These are phyloP conservation scores for Boletus vinaceobasis DNA, from an alignment of 768 basidiomycete genomes.

Conservation along the genomic window DNA sequence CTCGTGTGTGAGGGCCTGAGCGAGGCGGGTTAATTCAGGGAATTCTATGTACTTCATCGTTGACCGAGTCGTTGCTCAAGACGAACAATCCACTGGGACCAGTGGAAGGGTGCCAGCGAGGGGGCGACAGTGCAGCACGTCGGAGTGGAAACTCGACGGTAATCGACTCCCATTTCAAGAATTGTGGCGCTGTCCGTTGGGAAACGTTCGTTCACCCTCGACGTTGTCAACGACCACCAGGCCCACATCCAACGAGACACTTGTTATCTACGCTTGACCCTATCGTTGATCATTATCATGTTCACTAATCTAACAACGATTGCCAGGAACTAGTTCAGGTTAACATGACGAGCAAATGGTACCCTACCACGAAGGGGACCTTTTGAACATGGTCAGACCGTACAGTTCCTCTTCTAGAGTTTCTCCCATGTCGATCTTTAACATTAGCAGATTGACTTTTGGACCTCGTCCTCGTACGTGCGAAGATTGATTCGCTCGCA, in stretches of 20 bases:
- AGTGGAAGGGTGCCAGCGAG: not conserved
- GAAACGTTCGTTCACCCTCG: conserved; percentile 5
- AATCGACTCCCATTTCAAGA: conserved; percentile 9
- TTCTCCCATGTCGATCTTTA: not conserved
- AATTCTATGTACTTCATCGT: conserved; percentile 88
- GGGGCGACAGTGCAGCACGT: not conserved
- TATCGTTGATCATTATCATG: not conserved
- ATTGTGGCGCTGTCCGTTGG: conserved; percentile 12
- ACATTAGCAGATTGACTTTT: no score
- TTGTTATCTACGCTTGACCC: conserved; percentile 1
- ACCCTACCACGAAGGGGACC: not conserved
- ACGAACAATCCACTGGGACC: not conserved
- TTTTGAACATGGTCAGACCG: not conserved
- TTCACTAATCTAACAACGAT: no score
- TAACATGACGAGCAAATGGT: not conserved
- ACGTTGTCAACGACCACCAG: not conserved
- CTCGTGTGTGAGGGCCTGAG: conserved; percentile 77
- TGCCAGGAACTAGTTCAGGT: not conserved
- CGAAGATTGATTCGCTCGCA: not conserved
- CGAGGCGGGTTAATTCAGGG: conserved; percentile 73
- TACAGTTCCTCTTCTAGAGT: no score
- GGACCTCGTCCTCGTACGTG: not conserved
- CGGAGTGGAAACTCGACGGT: conserved; percentile 20
- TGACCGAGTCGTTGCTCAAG: not conserved
- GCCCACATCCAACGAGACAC: not conserved